A percentile compares a stretch with the other conserved stretches of the same genome.
Evolutionary conservation across 164 flowering plant species (phyloP).

Genomic region (Echeveria elegans): DNA sequence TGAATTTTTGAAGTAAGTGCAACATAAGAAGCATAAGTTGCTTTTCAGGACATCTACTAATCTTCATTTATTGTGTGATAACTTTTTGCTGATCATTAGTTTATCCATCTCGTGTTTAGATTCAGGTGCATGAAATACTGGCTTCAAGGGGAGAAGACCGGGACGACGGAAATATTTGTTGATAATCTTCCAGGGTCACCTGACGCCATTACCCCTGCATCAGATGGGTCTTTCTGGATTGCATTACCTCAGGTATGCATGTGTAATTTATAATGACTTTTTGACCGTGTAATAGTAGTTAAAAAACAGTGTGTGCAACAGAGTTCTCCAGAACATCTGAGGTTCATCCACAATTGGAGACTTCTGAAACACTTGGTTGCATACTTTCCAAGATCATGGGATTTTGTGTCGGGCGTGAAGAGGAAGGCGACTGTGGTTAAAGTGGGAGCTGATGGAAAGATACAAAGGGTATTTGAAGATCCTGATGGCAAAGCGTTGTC

Average conservation of each 20-base stretch:
- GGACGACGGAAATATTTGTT: constrained; percentile 42
- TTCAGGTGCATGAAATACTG: constrained; percentile 55
- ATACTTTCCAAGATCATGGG: constrained; percentile 24
- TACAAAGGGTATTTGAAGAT: constrained; percentile 40
- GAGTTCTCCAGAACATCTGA: constrained; percentile 19
- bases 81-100: background rate
- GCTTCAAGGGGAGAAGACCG: constrained; percentile 40
- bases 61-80: no score
- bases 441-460: constrained; percentile 49
- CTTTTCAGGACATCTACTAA: no score
- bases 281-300: background rate
- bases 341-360: constrained; percentile 38
- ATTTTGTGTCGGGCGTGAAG: constrained; percentile 4
- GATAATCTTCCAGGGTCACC: constrained; percentile 75
- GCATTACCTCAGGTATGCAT: constrained; percentile 56
- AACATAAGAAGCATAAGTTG: no score
- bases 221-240: constrained; percentile 80
- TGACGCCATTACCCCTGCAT: constrained; percentile 68
- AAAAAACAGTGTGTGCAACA: constrained; percentile 11
- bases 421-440: constrained; percentile 48
- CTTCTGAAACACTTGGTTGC: constrained; percentile 28
- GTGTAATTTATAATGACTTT: background rate
- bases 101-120: constrained; percentile 22
- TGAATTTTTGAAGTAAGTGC: constrained; percentile 59
- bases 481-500: constrained; percentile 47